Base-by-base conservation (phyloP, 73 alveolate genomes). In the Symbiodinium natans region DNA sequence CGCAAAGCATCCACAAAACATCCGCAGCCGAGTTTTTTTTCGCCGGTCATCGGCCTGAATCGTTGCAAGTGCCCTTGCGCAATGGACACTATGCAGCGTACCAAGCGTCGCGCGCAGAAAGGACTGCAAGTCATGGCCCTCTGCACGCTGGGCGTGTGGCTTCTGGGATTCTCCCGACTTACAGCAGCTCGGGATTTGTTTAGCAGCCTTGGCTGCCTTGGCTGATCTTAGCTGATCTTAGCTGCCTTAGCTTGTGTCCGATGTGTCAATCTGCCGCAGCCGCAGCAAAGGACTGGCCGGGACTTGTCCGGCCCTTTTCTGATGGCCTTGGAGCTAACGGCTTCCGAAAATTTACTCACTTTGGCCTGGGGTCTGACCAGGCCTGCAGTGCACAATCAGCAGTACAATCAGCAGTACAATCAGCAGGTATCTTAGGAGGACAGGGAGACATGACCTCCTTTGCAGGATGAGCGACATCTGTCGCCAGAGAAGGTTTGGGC, bases 251-350 rank as follows among this genome's bases (percentile, higher is more conserved):
- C n/a, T n/a, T n/a, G n/a, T n/a, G n/a, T n/a, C n/a, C n/a, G n/a
- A n/a, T n/a, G n/a, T n/a, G n/a, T n/a, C n/a, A n/a, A n/a, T n/a
- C n/a, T n/a, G n/a, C n/a, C n/a, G n/a, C n/a, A n/a, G n/a, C n/a
- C 80, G 19, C 0, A 2, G 29, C 38, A 31, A 29, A 63, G 80
- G 80, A 25, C 5, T 63, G 80, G 80, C 80, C 80, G 36, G 80
- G 80, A 63, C 80, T 63, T 63, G 80, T 63, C 80, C 80, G 80
- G 80, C 80, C 80, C 36, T 63, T 63, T n/a, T 63, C 80, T 5
- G 80, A 63, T 25, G 80, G 80, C 80, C 80, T 63, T 36, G 80
- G 19, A 36, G 80, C 80, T 17, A 63, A 25, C 80, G 27, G 80
- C 80, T 29, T 63, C 80, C 80, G 80, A 1, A 63, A 63, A 36